phyloP scores from a whole-genome alignment of 495 filamentous ascomycete species.

The Penicillium nucicola region DNA sequence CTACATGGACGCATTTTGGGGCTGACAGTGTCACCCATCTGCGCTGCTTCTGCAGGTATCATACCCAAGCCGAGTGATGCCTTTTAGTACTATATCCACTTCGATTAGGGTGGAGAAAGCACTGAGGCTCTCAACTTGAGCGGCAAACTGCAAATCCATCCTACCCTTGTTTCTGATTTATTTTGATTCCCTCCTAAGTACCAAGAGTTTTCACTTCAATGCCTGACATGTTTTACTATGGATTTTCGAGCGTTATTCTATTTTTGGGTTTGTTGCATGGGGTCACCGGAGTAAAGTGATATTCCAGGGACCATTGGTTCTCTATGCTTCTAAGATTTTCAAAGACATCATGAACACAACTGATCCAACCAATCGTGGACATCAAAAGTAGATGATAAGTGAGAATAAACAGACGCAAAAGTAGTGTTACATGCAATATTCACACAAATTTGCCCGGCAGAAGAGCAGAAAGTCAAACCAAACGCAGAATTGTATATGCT shows the following conservation, averaged over 20 bases:
- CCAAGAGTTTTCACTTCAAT: slow-evolving; percentile 2
- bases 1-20: slow-evolving; percentile 12
- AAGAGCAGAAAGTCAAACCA: background rate
- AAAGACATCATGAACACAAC: background rate
- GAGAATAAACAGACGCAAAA: background rate
- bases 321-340: slow-evolving; percentile 6
- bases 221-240: slow-evolving; percentile 21
- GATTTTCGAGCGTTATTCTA: slow-evolving; percentile 14
- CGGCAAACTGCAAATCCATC: background rate
- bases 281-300: slow-evolving; percentile 18
- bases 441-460: slow-evolving; percentile 3
- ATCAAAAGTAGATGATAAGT: background rate
- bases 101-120: background rate
- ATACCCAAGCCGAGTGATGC: background rate
- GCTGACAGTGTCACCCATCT: slow-evolving; percentile 6
- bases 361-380: background rate
- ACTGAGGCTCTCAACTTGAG: background rate
- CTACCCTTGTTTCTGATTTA: slow-evolving; percentile 1
- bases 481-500: background rate
- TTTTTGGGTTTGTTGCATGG: slow-evolving; percentile 20
- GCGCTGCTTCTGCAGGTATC: slow-evolving; percentile 5
- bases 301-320: slow-evolving; percentile 10
- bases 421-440: slow-evolving; percentile 10
- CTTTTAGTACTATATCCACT: background rate
- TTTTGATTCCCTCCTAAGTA: slow-evolving; percentile 4